Base-by-base conservation (phyloP, 75 land plant genomes). In the Ceratopteris richardii region DNA sequence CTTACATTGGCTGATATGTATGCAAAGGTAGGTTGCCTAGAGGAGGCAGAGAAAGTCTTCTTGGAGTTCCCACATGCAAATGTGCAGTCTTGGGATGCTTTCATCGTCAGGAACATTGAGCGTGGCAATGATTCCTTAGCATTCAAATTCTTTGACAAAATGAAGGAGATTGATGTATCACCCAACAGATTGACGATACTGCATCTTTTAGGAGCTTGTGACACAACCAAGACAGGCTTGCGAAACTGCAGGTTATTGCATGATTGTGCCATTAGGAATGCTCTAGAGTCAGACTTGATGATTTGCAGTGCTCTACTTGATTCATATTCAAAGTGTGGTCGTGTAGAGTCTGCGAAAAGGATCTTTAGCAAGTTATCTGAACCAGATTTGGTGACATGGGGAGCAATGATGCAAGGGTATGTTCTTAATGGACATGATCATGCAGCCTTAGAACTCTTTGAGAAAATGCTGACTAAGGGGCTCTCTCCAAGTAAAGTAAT, bases 221-320 rank as follows among this genome's bases (percentile, higher is more conserved):
- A 67, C 17, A 33, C 29, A 22, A 23, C 33, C 22, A 68, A 4
- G 37, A 9, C 7, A 68, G 54, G 77, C 75, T 66, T 27, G 64
- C 20, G 2, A 18, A 18, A 58, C 53, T n/a, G 72, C 51, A 29
- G n/a, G 40, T 69, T 37, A 66, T 29, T 79, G 4, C 81, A 79
- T 41, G 63, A 61, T 2, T 57, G 66, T 23, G 27, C 62, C 6
- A 10, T 77, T 31, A 69, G 65, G 61, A 46, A 39, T 57, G 62
- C 31, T 9, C 28, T 65, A 27, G 67, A 27, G n/a, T 1, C 23
- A 2, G 62, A 57, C 40, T 13, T 65, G 14, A 19, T 40, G 4
- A 29, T 67, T 10, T 21, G 29, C 28, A 67, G 24, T 29, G 68
- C 69, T 6, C 54, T 67, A 19, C 21, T 67, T 7, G 66, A 59